phyloP scores from a whole-genome alignment of 495 filamentous ascomycete species.

The Hypoxylon crocopeplum region DNA sequence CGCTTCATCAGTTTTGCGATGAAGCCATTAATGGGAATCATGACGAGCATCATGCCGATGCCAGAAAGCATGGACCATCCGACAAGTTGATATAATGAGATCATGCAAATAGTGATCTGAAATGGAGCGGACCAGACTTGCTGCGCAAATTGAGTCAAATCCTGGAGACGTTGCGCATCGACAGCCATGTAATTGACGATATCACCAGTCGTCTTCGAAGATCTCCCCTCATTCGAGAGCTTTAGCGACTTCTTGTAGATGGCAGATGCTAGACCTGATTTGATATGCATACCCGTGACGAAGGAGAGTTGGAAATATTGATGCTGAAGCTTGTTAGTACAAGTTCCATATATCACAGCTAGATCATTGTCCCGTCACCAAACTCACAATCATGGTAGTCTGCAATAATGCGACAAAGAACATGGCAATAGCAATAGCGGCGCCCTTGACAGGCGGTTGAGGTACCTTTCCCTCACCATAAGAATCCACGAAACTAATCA shows the following conservation, averaged over 20 bases:
- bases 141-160: slow-evolving; percentile 93
- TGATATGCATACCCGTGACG: slow-evolving; percentile 95
- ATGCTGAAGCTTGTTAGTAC: slow-evolving; percentile 65
- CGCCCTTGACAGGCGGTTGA: slow-evolving; percentile 81
- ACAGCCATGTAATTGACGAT: slow-evolving; percentile 99
- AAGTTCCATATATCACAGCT: slow-evolving; percentile 6
- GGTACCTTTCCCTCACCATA: slow-evolving; percentile 66
- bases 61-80: slow-evolving; percentile 97
- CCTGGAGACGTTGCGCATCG: slow-evolving; percentile 92
- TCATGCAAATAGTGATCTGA: slow-evolving; percentile 94
- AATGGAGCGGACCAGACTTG: slow-evolving; percentile 96
- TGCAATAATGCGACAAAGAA: slow-evolving; percentile 85
- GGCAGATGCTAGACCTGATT: slow-evolving; percentile 82
- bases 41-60: slow-evolving; percentile 92
- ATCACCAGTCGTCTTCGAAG: slow-evolving; percentile 92
- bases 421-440: slow-evolving; percentile 90
- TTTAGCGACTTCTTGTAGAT: slow-evolving; percentile 92
- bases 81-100: slow-evolving; percentile 91
- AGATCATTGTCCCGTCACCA: neutral
- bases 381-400: slow-evolving; percentile 63
- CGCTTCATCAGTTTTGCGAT: slow-evolving; percentile 94
- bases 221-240: slow-evolving; percentile 90
- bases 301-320: slow-evolving; percentile 97
- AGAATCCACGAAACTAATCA: slow-evolving; percentile 88
- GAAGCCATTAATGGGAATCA: slow-evolving; percentile 95